These are phyloP conservation scores for Cyclanthera cordifolia DNA, from an alignment of 306 rosid genomes.

Conservation along the genomic window DNA sequence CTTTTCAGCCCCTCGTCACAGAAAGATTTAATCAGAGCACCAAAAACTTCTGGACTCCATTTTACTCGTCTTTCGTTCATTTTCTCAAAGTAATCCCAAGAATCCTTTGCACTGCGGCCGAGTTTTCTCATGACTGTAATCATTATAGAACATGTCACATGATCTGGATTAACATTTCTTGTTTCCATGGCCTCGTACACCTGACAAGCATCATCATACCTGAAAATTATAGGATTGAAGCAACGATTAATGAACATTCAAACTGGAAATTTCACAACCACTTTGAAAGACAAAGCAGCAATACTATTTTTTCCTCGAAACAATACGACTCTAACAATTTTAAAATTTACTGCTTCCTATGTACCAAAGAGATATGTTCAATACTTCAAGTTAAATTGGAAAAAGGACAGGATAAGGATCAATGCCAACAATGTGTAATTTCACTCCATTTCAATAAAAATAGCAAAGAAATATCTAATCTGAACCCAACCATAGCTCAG, in stretches of 20 bases:
- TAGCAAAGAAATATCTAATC: background rate
- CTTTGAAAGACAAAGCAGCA: background rate
- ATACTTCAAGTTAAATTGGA: background rate
- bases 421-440: background rate
- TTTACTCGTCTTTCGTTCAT: conserved; percentile 73
- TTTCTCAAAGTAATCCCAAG: conserved; percentile 77
- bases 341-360: background rate
- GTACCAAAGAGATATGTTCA: background rate
- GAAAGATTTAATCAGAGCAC: conserved; percentile 62
- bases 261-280: background rate
- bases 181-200: conserved; percentile 64
- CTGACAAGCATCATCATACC: conserved; percentile 70
- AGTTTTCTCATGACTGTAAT: conserved; percentile 53
- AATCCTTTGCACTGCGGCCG: conserved; percentile 66
- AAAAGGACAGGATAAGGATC: background rate
- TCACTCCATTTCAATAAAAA: background rate
- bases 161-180: conserved; percentile 52
- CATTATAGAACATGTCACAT: conserved; percentile 73
- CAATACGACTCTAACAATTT: background rate
- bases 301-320: background rate
- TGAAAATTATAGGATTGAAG: conserved; percentile 16
- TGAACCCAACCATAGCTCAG: background rate
- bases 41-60: conserved; percentile 71
- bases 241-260: background rate
- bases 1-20: conserved; percentile 68